A percentile compares a stretch with the other conserved stretches of the same genome.
These are phyloP conservation scores for Cryptococcus sp. DNA, from an alignment of 1,284 basidiomycete species.

Conservation along the genomic window DNA sequence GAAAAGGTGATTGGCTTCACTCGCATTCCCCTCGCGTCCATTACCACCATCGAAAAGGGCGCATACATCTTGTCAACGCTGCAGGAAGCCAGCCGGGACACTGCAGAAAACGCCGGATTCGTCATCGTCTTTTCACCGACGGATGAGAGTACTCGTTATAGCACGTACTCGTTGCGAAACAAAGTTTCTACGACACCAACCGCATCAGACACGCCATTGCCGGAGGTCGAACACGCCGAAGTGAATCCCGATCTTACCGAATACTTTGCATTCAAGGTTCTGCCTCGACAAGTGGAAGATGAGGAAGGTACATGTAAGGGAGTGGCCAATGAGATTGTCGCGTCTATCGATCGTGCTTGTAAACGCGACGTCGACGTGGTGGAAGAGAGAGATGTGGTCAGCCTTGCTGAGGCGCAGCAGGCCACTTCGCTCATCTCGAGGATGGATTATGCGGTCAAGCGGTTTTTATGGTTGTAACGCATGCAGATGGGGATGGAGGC, in stretches of 20 bases:
- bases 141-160: constrained; percentile 67
- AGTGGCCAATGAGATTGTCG: constrained; percentile 71
- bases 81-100: constrained; percentile 84
- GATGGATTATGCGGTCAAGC: constrained; percentile 87
- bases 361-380: constrained; percentile 64
- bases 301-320: constrained; percentile 71
- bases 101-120: constrained; percentile 78
- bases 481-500: neutral
- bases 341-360: constrained; percentile 68
- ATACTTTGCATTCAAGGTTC: constrained; percentile 56
- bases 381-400: constrained; percentile 71
- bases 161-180: constrained; percentile 82
- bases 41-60: constrained; percentile 80
- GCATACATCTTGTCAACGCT: constrained; percentile 87
- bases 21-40: constrained; percentile 79
- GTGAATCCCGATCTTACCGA: constrained; percentile 31
- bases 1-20: constrained; percentile 89
- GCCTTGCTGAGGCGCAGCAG: constrained; percentile 74
- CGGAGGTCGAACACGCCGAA: constrained; percentile 20
- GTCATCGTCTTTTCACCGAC: constrained; percentile 69
- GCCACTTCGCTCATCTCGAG: constrained; percentile 80
- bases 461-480: constrained; percentile 70
- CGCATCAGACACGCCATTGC: constrained; percentile 3
- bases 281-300: constrained; percentile 59
- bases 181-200: constrained; percentile 19